Percentiles rank a stretch among this genome's conserved stretches.
Evolutionary conservation across 2,329 filamentous ascomycete species (phyloP).

Genomic region (Alternaria tenuissima): DNA sequence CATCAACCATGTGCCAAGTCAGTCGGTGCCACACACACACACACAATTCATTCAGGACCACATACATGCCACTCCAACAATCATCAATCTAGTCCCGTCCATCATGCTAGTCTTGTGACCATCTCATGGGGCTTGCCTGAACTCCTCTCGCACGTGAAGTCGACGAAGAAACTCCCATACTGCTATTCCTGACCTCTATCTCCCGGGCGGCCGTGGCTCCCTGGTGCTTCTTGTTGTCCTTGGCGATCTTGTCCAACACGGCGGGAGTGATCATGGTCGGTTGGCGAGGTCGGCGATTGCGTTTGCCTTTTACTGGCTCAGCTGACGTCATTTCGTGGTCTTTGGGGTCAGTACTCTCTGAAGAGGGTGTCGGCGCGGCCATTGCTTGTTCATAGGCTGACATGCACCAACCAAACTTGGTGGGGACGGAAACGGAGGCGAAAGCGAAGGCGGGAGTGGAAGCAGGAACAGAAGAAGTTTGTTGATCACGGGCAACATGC

Average conservation of each 20-base stretch:
- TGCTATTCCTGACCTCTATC: not conserved
- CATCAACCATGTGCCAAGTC: not conserved
- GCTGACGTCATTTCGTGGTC: not conserved
- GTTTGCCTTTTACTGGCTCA: not conserved
- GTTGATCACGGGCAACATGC: not conserved
- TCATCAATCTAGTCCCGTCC: not conserved
- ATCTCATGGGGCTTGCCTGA: conserved; percentile 11
- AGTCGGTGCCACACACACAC: not conserved
- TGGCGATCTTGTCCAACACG: not conserved
- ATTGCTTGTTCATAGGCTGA: not conserved
- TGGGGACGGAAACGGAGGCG: not conserved
- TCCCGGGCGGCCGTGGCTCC: not conserved
- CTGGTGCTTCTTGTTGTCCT: not conserved
- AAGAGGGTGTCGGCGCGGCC: not conserved
- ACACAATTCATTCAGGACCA: not conserved
- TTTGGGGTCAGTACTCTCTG: not conserved
- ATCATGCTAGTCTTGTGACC: conserved; percentile 6
- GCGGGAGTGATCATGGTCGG: not conserved
- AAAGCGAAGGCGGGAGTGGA: not conserved
- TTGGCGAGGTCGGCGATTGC: not conserved
- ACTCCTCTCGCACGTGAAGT: not conserved
- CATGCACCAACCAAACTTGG: no score
- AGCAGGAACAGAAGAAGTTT: not conserved
- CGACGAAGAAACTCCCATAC: not conserved
- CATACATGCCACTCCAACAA: not conserved